A percentile compares a stretch with the other conserved stretches of the same genome.
phyloP scores from a whole-genome alignment of 2,329 filamentous ascomycete species.

The Drechslerella coelobrocha region DNA sequence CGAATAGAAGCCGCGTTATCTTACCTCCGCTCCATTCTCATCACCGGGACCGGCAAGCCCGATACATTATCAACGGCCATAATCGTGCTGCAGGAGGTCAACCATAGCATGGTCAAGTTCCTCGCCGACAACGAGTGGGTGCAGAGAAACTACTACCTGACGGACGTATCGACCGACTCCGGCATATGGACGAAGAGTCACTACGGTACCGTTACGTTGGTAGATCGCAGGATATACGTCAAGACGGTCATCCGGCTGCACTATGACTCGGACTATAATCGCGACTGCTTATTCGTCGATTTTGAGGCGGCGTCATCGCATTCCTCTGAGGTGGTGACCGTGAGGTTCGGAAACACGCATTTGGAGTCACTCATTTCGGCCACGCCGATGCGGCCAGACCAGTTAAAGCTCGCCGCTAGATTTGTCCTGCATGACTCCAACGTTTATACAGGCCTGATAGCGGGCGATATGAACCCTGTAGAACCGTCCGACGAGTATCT shows the following conservation, averaged over 20 bases:
- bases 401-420: constrained; percentile 61
- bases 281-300: constrained; percentile 67
- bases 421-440: constrained; percentile 59
- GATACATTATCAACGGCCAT: constrained; percentile 32
- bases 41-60: constrained; percentile 29
- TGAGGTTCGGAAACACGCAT: constrained; percentile 66
- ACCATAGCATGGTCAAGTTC: constrained; percentile 37
- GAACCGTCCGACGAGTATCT: constrained; percentile 64
- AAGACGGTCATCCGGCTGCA: constrained; percentile 63
- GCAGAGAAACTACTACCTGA: constrained; percentile 61
- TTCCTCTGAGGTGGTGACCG: constrained; percentile 51
- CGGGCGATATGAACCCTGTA: constrained; percentile 68
- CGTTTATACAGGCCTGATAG: constrained; percentile 61
- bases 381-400: constrained; percentile 62
- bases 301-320: constrained; percentile 53
- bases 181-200: constrained; percentile 59
- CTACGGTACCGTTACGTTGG: constrained; percentile 65
- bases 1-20: constrained; percentile 41
- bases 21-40: constrained; percentile 38
- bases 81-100: constrained; percentile 45
- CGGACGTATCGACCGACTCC: constrained; percentile 60
- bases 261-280: constrained; percentile 58
- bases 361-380: constrained; percentile 64
- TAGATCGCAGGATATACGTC: constrained; percentile 62
- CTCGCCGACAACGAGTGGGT: constrained; percentile 62